Evolutionary conservation across 805 yeast genomes (phyloP).

Genomic region (Blastobotrys terrestris): DNA sequence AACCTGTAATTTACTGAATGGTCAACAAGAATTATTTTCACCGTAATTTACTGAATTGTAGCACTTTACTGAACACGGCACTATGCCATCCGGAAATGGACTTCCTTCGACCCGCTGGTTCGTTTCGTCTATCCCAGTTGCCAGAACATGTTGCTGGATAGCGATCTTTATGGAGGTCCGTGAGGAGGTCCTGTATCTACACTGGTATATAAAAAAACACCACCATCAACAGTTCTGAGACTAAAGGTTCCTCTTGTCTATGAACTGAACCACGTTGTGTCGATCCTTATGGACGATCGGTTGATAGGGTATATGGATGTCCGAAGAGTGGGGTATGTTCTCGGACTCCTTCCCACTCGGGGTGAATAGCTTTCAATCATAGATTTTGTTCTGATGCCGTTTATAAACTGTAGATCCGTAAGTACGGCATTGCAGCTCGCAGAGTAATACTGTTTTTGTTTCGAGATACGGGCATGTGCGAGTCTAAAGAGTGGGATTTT

Average conservation of each 20-base stretch:
- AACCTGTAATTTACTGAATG: conserved; percentile 4
- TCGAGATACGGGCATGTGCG: too few species aligned
- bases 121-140: background rate
- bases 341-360: background rate
- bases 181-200: background rate
- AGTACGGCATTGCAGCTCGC: too few species aligned
- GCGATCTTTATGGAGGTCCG: too few species aligned
- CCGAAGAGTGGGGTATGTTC: background rate
- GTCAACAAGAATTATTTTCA: background rate
- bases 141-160: too few species aligned
- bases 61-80: background rate
- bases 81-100: background rate
- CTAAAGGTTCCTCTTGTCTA: background rate
- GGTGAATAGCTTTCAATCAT: too few species aligned
- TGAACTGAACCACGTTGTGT: background rate
- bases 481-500: too few species aligned
- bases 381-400: background rate
- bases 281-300: background rate
- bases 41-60: background rate
- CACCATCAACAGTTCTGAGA: background rate
- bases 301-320: background rate
- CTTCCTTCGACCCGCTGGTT: background rate
- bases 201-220: background rate
- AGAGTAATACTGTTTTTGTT: too few species aligned
- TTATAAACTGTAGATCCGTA: too few species aligned